These are phyloP conservation scores for Pharus latifolius DNA, from an alignment of 176 grass and related monocot species.

Conservation along the genomic window DNA sequence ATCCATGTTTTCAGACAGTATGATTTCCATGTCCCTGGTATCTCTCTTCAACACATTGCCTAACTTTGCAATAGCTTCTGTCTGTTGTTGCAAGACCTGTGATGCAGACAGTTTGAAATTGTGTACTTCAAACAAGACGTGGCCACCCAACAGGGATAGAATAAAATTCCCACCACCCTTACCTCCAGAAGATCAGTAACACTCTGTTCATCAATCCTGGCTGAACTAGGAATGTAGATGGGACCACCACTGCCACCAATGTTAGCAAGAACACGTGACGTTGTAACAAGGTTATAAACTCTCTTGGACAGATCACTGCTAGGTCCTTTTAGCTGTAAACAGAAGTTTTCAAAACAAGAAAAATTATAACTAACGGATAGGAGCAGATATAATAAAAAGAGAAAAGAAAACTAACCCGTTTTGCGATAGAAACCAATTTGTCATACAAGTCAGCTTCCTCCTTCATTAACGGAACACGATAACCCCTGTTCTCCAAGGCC, in stretches of 20 bases:
- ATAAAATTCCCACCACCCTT: not conserved
- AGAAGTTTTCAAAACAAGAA: not conserved
- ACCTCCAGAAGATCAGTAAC: constrained; percentile 72
- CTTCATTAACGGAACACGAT: constrained; percentile 54
- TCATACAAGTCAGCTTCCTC: constrained; percentile 71
- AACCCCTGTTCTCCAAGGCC: constrained; percentile 67
- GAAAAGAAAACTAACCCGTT: constrained; percentile 40
- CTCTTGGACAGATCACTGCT: constrained; percentile 65
- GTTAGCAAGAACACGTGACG: constrained; percentile 56
- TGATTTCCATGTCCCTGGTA: constrained; percentile 74
- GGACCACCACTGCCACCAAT: constrained; percentile 26
- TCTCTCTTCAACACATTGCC: constrained; percentile 92
- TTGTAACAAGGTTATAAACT: constrained; percentile 70
- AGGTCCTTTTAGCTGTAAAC: constrained; percentile 65
- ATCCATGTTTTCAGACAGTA: constrained; percentile 50
- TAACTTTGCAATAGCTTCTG: constrained; percentile 78
- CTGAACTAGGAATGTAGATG: constrained; percentile 55
- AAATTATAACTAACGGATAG: not conserved
- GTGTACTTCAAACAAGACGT: not conserved
- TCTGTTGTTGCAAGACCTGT: constrained; percentile 82
- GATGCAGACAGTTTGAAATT: not conserved
- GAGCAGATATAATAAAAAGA: not conserved
- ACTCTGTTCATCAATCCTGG: constrained; percentile 71
- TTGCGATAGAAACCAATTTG: constrained; percentile 51
- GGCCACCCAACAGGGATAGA: not conserved